These are phyloP conservation scores for Amylocarpus encephaloides DNA, from an alignment of 2,329 filamentous ascomycete genomes.

Conservation along the genomic window DNA sequence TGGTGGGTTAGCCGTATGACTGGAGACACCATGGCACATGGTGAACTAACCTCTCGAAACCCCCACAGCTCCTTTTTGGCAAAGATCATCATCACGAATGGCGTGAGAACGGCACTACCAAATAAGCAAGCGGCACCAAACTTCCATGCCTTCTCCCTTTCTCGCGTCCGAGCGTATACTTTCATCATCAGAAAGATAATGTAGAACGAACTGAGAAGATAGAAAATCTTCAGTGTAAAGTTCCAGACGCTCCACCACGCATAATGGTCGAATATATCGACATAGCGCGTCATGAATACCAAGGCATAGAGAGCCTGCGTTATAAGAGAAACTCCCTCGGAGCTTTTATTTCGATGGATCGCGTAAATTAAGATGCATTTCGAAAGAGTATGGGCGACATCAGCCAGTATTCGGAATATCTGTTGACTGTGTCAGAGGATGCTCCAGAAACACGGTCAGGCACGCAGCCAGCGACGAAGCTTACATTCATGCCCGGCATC, in stretches of 20 bases:
- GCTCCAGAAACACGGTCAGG: neutral
- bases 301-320: constrained; percentile 81
- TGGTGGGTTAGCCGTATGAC: neutral
- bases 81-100: constrained; percentile 67
- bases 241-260: constrained; percentile 55
- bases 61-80: constrained; percentile 40
- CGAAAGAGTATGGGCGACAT: constrained; percentile 76
- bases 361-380: constrained; percentile 88
- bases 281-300: constrained; percentile 82
- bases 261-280: constrained; percentile 60
- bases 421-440: constrained; percentile 6
- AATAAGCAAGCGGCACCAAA: constrained; percentile 64
- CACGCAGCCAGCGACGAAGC: neutral
- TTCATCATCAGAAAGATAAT: constrained; percentile 84
- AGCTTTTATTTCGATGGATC: constrained; percentile 81
- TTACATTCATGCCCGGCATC: constrained; percentile 24
- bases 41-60: constrained; percentile 44
- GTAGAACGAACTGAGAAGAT: constrained; percentile 77
- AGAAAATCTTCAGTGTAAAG: constrained; percentile 81
- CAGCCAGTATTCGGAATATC: constrained; percentile 70
- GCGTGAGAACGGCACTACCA: constrained; percentile 61
- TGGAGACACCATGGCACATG: neutral
- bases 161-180: constrained; percentile 78
- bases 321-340: constrained; percentile 87
- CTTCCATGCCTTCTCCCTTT: constrained; percentile 91